Evolutionary conservation across 768 basidiomycete species (phyloP), one percentile per base, ranked within the genome.

Genomic region (Lactarius psammicola): DNA sequence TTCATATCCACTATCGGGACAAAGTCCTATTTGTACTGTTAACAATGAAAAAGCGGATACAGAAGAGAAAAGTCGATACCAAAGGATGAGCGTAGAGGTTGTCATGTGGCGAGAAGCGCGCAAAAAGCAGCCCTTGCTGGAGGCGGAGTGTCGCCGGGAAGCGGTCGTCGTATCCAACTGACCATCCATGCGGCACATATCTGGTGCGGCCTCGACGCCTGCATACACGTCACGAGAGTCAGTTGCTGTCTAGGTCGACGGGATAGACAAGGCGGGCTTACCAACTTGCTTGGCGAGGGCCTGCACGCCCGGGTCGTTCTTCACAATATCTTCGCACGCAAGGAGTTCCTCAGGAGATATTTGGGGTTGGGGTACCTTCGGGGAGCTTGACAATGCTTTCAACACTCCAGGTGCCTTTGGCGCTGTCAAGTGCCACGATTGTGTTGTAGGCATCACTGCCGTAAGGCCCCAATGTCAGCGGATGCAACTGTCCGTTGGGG

Each of bases 61-160:
- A 51, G 49, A 62, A 71, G 62, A 61, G 28, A 40, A 68, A 33
- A 30, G 60, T 70, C 73, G 3, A 68, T 74, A 91, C 90, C 80
- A 95, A 77, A 42, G 94, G 95, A 71, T 96, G 93, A 2, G 92
- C 92, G 66, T 95, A 95, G 15, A 94, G 81, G 74, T 96, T 95
- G 54, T 92, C 92, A 70, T 96, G 87, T 61, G 84, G 78, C 2
- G 84, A 84, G 68, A 87, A 85, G 30, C 94, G 82, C 13, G 92
- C 92, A 72, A 88, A 94, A 20, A 89, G 71, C 4, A 94, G 74
- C 4, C 86, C 93, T 73, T 95, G 94, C 72, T 95, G 94, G 30
- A 95, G 78, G 33, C 90, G 84, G 54, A 79, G 78, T 17, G 76
- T 75, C 57, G 82, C 78, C 0, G 91, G 88, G 80, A 95, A 97